Evolutionary conservation across 1,284 basidiomycete species (phyloP), one percentile per base, ranked within the genome.

Genomic region (Microbotryum lychnidis-dioicae): DNA sequence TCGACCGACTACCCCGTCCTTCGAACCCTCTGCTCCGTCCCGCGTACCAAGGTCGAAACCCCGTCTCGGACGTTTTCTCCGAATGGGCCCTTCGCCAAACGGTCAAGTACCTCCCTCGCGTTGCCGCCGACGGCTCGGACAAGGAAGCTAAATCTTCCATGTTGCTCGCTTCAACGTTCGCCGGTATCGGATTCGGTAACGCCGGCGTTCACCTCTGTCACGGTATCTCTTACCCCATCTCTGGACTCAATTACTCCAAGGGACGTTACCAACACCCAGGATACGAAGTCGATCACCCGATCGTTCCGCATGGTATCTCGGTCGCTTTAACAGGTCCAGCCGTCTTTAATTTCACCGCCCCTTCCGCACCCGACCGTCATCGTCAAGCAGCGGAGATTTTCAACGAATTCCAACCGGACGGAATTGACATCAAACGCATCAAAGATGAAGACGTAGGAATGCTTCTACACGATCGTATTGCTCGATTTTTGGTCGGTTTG

Each of bases 21-120:
- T 73, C 82, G 18, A 96, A 97, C 77, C 93, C 93, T 4, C 85
- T 92, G 54, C 78, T 91, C 57, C 82, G 94, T 53, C 93, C 77
- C 2, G 89, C 93, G 9, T 97, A 97, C 73, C 93, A 97, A 77
- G 93, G 93, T 54, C 87, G 89, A 69, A 97, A 97, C 76, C 93
- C 93, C 6, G 57, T 73, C 25, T 73, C 91, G 6, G 93, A 97
- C 74, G 90, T 97, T 58, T 97, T 97, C 77, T 92, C 91, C 7
- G 80, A 88, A 66, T 97, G 93, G 93, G 93, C 94, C 5, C 79
- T 97, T 62, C 83, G 86, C 73, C 89, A 91, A 37, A 91, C 91
- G 0, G 86, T 97, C 65, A 85, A 91, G 75, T 87, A 91, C 73
- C 82, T 97, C 25, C 94, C 93, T 21, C 83, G 89, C 29, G 84